Evolutionary conservation across 176 grass and related monocot genomes (phyloP).

Genomic region (Oryza meyeriana): DNA sequence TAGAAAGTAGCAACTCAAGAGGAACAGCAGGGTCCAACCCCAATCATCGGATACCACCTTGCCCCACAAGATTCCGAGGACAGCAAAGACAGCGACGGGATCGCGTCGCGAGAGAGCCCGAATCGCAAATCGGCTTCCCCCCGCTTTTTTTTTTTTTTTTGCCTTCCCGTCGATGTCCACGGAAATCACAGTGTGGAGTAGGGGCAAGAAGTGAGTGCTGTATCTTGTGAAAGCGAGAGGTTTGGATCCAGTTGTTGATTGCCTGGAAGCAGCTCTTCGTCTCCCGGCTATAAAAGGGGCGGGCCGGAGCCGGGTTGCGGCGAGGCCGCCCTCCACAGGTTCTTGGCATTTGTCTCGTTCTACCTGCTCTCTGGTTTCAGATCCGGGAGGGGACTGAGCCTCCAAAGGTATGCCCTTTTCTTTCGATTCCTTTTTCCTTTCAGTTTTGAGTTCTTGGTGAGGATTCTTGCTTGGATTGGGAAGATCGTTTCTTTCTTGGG

Average conservation of each 20-base stretch:
- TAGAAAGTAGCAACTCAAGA: neutral
- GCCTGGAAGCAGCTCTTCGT: constrained; percentile 29
- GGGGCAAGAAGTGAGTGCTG: neutral
- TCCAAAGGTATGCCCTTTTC: constrained; percentile 10
- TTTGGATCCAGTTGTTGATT: constrained; percentile 15
- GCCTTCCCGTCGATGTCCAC: constrained; percentile 19
- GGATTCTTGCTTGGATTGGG: constrained; percentile 14
- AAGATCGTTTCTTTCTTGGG: neutral
- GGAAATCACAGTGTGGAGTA: neutral
- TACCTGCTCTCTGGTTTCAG: neutral
- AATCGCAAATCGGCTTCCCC: neutral
- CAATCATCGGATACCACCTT: constrained; percentile 24
- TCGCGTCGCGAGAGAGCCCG: neutral
- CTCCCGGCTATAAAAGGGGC: constrained; percentile 33
- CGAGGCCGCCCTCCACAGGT: constrained; percentile 17
- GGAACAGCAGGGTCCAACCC: neutral
- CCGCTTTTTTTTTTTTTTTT: neutral
- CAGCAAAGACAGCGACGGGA: neutral
- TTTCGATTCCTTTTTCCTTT: neutral
- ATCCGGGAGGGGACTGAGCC: neutral
- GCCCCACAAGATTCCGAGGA: constrained; percentile 23
- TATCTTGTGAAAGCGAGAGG: constrained; percentile 23
- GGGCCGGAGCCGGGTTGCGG: neutral
- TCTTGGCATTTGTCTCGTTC: neutral
- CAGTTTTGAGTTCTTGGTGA: neutral